Evolutionary conservation across 2,329 filamentous ascomycete species (phyloP), one percentile per base, ranked within the genome.

Genomic region (Allantophomopsis lycopodina): DNA sequence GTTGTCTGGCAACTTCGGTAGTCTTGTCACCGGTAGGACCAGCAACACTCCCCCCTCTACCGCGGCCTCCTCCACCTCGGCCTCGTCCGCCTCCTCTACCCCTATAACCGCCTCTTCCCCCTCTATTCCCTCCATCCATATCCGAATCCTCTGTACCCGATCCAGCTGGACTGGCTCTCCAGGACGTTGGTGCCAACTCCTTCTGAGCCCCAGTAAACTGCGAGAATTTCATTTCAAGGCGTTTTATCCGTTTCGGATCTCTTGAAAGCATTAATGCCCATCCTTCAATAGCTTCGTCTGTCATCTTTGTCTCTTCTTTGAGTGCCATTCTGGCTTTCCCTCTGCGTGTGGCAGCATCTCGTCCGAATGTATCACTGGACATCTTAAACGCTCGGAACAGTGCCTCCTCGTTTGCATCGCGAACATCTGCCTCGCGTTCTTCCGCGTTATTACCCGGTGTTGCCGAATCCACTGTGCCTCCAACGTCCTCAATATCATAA

Each of bases 211-310:
- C 83, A 11, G 66, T 64, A 46, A 83, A 84, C 14, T 71, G 65
- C 10, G 70, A 69, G 50, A 79, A 82, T 52, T 76, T 80, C 38
- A 69, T 69, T 58, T 94, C 84, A 34, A 96, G 61, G 41, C 73
- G 69, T 41, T 74, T 72, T 55, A 80, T 64, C 43, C 79, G 71
- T 50, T 74, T 72, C 1, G 83, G 71, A 50, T 89, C 81, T 23
- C 88, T 72, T 11, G 66, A 63, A 7, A 95, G 61, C 84, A 96
- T 94, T 37, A 94, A 64, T 0, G 74, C 85, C 88, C 89, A 98
- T 5, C 91, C 91, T 59, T 96, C 91, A 28, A 98, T 81, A 2
- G 82, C 79, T 59, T 96, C 89, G 50, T 96, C 88, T 0, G 86
- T 87, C 85, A 95, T 85, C 4, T 80, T 80, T 1, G 85, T 94